These are phyloP conservation scores for Kluyveromyces wickerhamii DNA, from an alignment of 805 yeast genomes.

Conservation along the genomic window DNA sequence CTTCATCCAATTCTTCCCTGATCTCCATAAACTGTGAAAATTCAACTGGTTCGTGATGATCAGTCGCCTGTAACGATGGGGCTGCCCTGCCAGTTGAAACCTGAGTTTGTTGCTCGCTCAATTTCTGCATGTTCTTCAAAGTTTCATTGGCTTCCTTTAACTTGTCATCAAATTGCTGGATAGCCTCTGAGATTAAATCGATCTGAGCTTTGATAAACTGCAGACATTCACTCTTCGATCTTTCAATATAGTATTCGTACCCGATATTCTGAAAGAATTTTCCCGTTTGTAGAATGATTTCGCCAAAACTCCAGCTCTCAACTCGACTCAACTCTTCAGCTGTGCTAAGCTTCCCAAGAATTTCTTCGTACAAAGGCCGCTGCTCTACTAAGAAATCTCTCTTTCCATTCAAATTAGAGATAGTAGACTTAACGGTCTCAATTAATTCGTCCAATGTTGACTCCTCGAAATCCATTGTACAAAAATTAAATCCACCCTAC, in stretches of 20 bases:
- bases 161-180: slow-evolving; percentile 33
- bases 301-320: slow-evolving; percentile 18
- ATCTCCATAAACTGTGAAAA: slow-evolving; percentile 72
- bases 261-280: slow-evolving; percentile 25
- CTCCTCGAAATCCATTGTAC: no score
- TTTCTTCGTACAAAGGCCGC: slow-evolving; percentile 4
- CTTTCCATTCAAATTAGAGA: slow-evolving; percentile 18
- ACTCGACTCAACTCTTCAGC: slow-evolving; percentile 7
- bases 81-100: not conserved
- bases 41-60: slow-evolving; percentile 21
- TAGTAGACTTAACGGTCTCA: slow-evolving; percentile 17
- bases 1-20: slow-evolving; percentile 74
- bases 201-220: slow-evolving; percentile 21
- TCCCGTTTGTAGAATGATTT: slow-evolving; percentile 20
- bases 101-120: slow-evolving; percentile 7
- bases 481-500: no score
- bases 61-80: not conserved
- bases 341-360: slow-evolving; percentile 4
- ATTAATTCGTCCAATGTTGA: slow-evolving; percentile 13
- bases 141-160: slow-evolving; percentile 35
- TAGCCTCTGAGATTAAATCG: slow-evolving; percentile 30
- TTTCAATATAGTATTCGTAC: slow-evolving; percentile 28
- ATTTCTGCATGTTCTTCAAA: slow-evolving; percentile 19
- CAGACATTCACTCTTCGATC: slow-evolving; percentile 17
- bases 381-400: slow-evolving; percentile 24